Evolutionary conservation across 2,329 filamentous ascomycete species (phyloP), one percentile per base, ranked within the genome.

Genomic region (Alternaria gansuensis): DNA sequence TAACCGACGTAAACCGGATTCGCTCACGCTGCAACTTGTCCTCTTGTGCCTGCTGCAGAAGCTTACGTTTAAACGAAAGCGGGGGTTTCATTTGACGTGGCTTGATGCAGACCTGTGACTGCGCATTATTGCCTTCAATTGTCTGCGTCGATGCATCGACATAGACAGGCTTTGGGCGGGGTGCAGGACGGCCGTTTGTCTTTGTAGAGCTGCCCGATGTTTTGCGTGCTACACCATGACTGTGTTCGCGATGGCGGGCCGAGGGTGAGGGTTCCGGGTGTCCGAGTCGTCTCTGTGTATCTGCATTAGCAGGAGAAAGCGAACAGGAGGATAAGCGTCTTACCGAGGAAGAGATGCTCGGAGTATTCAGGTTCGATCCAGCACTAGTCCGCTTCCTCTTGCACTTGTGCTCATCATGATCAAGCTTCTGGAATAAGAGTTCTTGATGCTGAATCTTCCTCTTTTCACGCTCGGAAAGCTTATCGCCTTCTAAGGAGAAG

Each of bases 381-480:
- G 81, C 84, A 68, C 84, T 87, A 56, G 81, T 82, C 52, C 84
- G 80, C 69, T 88, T 85, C 73, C 83, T 84, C 64, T 80, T 82
- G 54, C 82, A 66, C 39, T 76, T 82, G 31, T 81, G 81, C 64
- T 85, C 84, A 59, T 88, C 84, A 46, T 83, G 80, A 66, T 88
- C 86, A 62, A 87, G 79, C 66, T 86, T 82, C 62, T 86, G 82
- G 62, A 88, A 88, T 58, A 88, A 82, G 63, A 85, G 85, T 67
- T 88, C 86, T 40, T 85, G 84, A 54, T 86, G 85, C 53, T 85
- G 84, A 45, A 89, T 81, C 74, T 89, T 89, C 58, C 86, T 84
- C 67, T 83, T 83, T 65, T 89, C 87, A 5, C 87, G 82, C 60
- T 85, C 86, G 2, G 87, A 88, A 61, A 88, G 78, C 62, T 86